Percentiles rank a stretch among this genome's conserved stretches.
These are phyloP conservation scores for Brassica juncea DNA, from an alignment of 345 rosid genomes.

Conservation along the genomic window DNA sequence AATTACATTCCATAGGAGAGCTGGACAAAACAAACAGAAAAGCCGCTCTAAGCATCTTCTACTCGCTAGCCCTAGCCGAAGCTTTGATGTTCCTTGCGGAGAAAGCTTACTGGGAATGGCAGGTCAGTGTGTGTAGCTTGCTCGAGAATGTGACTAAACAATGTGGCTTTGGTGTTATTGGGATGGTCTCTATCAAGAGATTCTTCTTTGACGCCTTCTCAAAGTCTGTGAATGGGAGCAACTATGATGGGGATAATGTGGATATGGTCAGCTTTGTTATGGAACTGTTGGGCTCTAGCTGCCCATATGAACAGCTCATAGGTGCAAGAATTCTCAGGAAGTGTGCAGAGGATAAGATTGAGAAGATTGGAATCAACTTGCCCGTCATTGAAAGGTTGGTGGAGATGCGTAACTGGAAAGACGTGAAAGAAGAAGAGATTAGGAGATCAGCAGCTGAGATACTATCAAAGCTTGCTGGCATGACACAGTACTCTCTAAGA, in stretches of 20 bases:
- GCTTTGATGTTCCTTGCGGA: constrained; percentile 75
- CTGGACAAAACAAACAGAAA: constrained; percentile 69
- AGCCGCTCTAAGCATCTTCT: too few relatives aligned
- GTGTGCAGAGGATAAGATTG: constrained; percentile 68
- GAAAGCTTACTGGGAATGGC: constrained; percentile 86
- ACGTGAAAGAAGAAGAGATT: constrained; percentile 78
- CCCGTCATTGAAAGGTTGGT: constrained; percentile 68
- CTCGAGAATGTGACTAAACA: constrained; percentile 69
- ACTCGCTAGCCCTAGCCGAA: constrained; percentile 78
- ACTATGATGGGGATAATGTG: constrained; percentile 87
- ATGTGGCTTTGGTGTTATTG: constrained; percentile 67
- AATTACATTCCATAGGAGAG: constrained; percentile 39
- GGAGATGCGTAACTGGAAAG: constrained; percentile 95
- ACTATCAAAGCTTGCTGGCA: constrained; percentile 67
- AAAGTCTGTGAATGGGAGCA: constrained; percentile 72
- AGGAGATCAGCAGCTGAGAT: constrained; percentile 77
- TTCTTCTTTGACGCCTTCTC: constrained; percentile 91
- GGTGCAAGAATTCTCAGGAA: constrained; percentile 71
- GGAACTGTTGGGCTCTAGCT: constrained; percentile 69
- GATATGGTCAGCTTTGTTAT: constrained; percentile 73
- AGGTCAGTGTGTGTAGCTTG: constrained; percentile 52
- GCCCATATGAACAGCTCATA: constrained; percentile 73
- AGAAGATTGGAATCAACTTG: constrained; percentile 71
- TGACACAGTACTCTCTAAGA: constrained; percentile 73
- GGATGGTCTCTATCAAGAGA: constrained; percentile 61